Base-by-base conservation (phyloP, 805 yeast genomes). In the Metschnikowia matae region DNA sequence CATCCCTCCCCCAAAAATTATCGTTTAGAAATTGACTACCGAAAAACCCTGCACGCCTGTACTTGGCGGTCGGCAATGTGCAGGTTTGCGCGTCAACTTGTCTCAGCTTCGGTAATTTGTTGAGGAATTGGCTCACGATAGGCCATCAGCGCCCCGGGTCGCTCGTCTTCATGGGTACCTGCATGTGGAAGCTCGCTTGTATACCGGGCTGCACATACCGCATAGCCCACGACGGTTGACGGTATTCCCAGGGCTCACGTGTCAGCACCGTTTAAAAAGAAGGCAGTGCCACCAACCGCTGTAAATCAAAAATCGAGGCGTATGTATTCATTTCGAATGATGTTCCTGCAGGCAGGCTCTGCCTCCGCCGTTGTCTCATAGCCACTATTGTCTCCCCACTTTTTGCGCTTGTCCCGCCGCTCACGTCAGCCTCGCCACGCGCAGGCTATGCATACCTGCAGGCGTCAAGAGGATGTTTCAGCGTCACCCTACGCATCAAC, bases 401-500 rank as follows among this genome's bases (percentile, higher is more conserved):
- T 3, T 13, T 23, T 23, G 13, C 15, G 43, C 13, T 10, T 26
- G 34, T 26, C 29, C 43, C 13, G 43, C 21, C 34, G 4, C 21
- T 29, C 21, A 29, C 34, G 43, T 40, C 43, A 26, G 43, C 34
- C 33, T 34, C 43, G 39, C 34, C 48, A 33, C 48, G 36, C 43
- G 34, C 46, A 20, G 6, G 6, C 6, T n/a, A 23, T 45, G 20
- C 48, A 15, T 32, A 14, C 37, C 40, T 44, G 46, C 46, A 44
- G 46, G 40, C 39, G n/a, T 14, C 46, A 34, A 26, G 32, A 23
- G 15, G 23, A 26, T 33, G n/a, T 23, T 34, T 26, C 21, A 40
- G 23, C 44, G 35, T 34, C 46, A 21, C 39, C 26, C n/a, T 15
- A 34, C 40, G 26, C 40, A 42, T 42, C 38, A 33, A 42, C 44